Base-by-base conservation (phyloP, 768 basidiomycete species). In the Strobilomyces echinocephalus region DNA sequence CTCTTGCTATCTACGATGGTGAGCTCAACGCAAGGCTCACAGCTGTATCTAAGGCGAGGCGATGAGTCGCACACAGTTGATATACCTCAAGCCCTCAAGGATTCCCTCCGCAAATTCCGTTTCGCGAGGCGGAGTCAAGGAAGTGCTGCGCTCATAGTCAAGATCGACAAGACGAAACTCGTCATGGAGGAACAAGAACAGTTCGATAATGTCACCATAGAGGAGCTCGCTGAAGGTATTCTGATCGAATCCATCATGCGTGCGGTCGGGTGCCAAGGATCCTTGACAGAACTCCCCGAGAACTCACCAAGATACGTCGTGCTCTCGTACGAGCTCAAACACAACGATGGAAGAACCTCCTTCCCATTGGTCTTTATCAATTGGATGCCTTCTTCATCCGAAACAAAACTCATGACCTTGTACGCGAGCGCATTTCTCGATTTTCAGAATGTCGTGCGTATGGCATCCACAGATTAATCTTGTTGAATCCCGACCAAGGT, bases 341-440 rank as follows among this genome's bases (percentile, higher is more conserved):
- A 95, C 67, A 66, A 66, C 9, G 93, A 95, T 63, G 93, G 92
- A 4, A 77, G 94, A 44, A 88, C 77, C 55, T 93, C 90, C 1
- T 90, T 85, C 60, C 93, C 93, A 2, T 75, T 97, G 11, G 83
- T 91, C 12, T 76, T 95, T 44, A 73, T 97, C 68, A 94, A 95
- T 73, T 97, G 93, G 93, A 80, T 82, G 24, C 94, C 92, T 16
- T 77, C 74, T 4, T 77, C 84, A 8, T 85, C 84, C 61, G 91
- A 94, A 67, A 91, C 80, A 30, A 79, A 82, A 26, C 73, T 91
- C 60, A 73, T 81, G 54, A 91, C 91, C 5, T 76, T 95, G 6
- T 89, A 97, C 61, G 92, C 92, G 3, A 91, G 88, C 57, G 87
- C 85, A 34, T 73, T 89, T 39, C 64, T 90, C 48, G 80, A 85